phyloP scores from a whole-genome alignment of 371 early-diverging fungal genomes.

The Apophysomyces trapeziformis region DNA sequence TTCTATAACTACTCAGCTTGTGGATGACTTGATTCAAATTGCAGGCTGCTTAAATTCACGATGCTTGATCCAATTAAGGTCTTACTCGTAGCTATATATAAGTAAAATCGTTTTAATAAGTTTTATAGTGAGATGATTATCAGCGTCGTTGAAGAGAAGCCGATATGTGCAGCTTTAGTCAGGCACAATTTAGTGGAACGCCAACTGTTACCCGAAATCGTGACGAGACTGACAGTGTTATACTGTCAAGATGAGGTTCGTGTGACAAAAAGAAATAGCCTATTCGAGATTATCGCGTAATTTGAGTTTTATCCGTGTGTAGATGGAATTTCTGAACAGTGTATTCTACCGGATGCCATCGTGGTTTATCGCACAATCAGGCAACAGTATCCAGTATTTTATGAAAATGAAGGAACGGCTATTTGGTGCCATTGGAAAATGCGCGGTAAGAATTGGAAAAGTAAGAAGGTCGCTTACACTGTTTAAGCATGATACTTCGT shows the following conservation, averaged over 20 bases:
- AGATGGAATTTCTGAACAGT: constrained; percentile 46
- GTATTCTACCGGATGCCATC: constrained; percentile 35
- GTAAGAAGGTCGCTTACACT: background rate
- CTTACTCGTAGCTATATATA: constrained; percentile 8
- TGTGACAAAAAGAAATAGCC: background rate
- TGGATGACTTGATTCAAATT: constrained; percentile 28
- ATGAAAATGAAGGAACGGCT: constrained; percentile 38
- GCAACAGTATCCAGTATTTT: constrained; percentile 35
- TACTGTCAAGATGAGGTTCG: constrained; percentile 44
- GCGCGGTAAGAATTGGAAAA: constrained; percentile 17
- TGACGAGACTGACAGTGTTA: constrained; percentile 38
- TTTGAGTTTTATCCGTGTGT: background rate
- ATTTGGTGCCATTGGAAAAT: constrained; percentile 26
- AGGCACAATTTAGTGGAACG: constrained; percentile 39
- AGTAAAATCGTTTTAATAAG: background rate
- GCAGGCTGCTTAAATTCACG: constrained; percentile 27
- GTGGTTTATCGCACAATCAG: constrained; percentile 47
- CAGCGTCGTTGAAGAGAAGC: constrained; percentile 33
- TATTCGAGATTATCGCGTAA: too few relatives aligned
- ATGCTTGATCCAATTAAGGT: constrained; percentile 34
- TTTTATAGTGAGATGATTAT: constrained; percentile 43
- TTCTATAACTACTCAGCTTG: constrained; percentile 15
- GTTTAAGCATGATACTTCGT: background rate
- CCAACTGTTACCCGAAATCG: constrained; percentile 43
- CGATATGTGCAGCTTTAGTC: constrained; percentile 28